These are phyloP conservation scores for Trifolium dubium DNA, from an alignment of 306 rosid genomes.

Conservation along the genomic window DNA sequence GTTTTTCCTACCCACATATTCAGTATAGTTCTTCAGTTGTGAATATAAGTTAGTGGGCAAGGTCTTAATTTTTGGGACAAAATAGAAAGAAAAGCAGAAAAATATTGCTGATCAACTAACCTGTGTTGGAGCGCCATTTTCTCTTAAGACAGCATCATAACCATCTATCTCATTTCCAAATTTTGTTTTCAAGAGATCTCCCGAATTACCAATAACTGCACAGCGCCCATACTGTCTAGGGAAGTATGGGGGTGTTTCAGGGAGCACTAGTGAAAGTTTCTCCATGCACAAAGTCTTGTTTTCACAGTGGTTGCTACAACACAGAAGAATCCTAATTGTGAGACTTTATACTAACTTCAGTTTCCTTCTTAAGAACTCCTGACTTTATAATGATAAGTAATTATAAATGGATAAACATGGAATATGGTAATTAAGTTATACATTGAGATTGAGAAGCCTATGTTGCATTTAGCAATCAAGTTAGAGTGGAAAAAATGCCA, in stretches of 20 bases:
- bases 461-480: constrained; percentile 14
- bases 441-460: constrained; percentile 12
- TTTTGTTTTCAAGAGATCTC: constrained; percentile 91
- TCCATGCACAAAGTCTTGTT: constrained; percentile 82
- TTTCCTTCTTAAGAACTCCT: constrained; percentile 26
- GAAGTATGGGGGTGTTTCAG: constrained; percentile 82
- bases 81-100: constrained; percentile 28
- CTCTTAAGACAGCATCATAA: constrained; percentile 87
- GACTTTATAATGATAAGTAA: constrained; percentile 1
- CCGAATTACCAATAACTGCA: constrained; percentile 96
- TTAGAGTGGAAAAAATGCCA: neutral
- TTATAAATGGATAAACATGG: constrained; percentile 26
- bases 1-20: constrained; percentile 81
- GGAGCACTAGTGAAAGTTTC: constrained; percentile 93
- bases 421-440: neutral
- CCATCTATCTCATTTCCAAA: constrained; percentile 91
- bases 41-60: constrained; percentile 22
- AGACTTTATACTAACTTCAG: constrained; percentile 28
- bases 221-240: constrained; percentile 90
- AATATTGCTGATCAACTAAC: constrained; percentile 45
- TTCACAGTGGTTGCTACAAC: constrained; percentile 73
- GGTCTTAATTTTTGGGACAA: constrained; percentile 32
- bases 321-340: constrained; percentile 32
- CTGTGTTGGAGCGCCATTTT: constrained; percentile 95
- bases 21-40: constrained; percentile 73